Percentiles rank a stretch among this genome's conserved stretches.
Evolutionary conservation across 768 basidiomycete species (phyloP).

Genomic region (Lactarius sanguifluus): DNA sequence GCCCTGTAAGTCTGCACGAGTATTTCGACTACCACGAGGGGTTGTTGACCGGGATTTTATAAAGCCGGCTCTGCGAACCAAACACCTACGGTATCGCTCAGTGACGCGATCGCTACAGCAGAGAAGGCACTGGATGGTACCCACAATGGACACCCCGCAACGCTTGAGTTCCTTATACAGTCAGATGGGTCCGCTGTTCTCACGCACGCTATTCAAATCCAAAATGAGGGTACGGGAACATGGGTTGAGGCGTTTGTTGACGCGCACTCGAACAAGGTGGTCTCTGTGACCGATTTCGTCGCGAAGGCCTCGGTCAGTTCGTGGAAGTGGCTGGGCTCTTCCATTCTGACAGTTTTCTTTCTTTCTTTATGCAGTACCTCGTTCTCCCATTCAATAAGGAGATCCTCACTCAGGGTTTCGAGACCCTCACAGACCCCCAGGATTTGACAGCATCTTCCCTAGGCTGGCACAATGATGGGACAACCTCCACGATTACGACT

Average conservation of each 20-base stretch:
- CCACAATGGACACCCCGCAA: conserved; percentile 42
- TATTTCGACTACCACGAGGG: not conserved
- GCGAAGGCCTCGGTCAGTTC: conserved; percentile 42
- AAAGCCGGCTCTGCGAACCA: conserved; percentile 33
- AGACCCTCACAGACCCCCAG: conserved; percentile 51
- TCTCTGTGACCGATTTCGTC: conserved; percentile 54
- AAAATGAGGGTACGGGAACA: conserved; percentile 42
- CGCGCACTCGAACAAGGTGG: conserved; percentile 51
- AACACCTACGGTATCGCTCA: conserved; percentile 39
- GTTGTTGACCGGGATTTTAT: not conserved
- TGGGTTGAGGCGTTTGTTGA: conserved; percentile 49
- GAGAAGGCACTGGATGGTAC: conserved; percentile 42
- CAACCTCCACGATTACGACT: conserved; percentile 39
- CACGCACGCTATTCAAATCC: conserved; percentile 44
- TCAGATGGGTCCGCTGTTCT: conserved; percentile 42
- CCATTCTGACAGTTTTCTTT: not conserved
- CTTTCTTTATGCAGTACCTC: conserved; percentile 37
- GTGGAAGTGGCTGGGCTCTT: not conserved
- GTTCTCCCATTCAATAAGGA: conserved; percentile 52
- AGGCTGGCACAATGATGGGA: conserved; percentile 51
- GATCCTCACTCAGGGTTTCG: conserved; percentile 43
- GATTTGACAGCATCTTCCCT: conserved; percentile 53
- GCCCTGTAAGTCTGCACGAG: conserved; percentile 35
- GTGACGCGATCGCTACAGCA: conserved; percentile 40
- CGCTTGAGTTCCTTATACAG: conserved; percentile 44